Conservation (phyloP, 768 basidiomycete genomes). For the Hydnum rufescens region DNA sequence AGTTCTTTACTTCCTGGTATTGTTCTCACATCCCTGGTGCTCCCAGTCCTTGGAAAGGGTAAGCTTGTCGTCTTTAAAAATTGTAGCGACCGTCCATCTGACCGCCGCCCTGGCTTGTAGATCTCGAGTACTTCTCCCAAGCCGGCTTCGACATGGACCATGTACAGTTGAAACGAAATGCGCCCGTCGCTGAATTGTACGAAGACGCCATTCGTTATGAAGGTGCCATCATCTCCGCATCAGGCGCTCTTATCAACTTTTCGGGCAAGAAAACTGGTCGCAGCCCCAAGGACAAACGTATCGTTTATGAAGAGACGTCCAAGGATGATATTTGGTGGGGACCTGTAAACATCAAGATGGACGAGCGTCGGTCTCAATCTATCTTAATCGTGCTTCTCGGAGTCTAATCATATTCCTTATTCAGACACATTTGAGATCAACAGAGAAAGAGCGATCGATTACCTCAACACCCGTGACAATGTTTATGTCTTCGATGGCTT, state of each 20-base stretch:
- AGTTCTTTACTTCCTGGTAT: background rate
- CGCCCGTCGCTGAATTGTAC: slow-evolving; percentile 74
- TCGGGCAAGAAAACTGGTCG: slow-evolving; percentile 99
- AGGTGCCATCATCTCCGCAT: slow-evolving; percentile 91
- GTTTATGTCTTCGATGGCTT: slow-evolving; percentile 96
- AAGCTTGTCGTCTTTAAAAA: background rate
- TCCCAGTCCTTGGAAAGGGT: slow-evolving; percentile 1
- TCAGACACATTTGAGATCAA: slow-evolving; percentile 96
- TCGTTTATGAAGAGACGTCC: slow-evolving; percentile 90
- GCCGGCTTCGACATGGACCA: slow-evolving; percentile 98
- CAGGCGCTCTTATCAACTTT: slow-evolving; percentile 97
- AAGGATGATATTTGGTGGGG: slow-evolving; percentile 99
- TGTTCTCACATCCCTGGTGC: background rate
- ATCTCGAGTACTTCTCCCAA: slow-evolving; percentile 94
- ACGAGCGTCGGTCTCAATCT: slow-evolving; percentile 58
- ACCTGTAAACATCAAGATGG: slow-evolving; percentile 97
- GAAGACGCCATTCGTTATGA: slow-evolving; percentile 98
- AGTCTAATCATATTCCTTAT: too few relatives aligned
- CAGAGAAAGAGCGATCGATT: slow-evolving; percentile 96
- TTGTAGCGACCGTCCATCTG: background rate
- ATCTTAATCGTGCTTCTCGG: too few relatives aligned
- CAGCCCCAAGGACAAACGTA: slow-evolving; percentile 97
- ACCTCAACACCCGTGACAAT: slow-evolving; percentile 93
- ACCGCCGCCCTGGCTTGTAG: slow-evolving; percentile 18
- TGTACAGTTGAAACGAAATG: slow-evolving; percentile 90